Base-by-base conservation (phyloP, 2,329 filamentous ascomycete species). In the Paraconiothyrium sp. region DNA sequence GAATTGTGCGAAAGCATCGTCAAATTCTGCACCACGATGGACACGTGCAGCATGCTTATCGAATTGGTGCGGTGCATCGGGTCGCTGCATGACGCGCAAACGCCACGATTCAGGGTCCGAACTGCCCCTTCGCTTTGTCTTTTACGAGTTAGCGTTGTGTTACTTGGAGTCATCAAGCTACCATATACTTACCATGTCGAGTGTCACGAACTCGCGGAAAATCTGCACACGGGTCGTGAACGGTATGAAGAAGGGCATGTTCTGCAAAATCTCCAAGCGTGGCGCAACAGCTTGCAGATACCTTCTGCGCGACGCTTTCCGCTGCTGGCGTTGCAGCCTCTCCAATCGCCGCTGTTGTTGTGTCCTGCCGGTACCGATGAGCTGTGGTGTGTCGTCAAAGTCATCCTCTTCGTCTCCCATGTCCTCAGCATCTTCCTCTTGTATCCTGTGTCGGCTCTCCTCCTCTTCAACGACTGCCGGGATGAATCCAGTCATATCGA, bases 171-270 rank as follows among this genome's bases (percentile, higher is more conserved):
- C 10, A 27, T 41, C 22, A 1, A 4, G 41, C 22, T 20, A 34
- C 20, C 2, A 1, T 6, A 27, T 30, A 62, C 69, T 62, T 67
- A 72, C 68, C 73, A 95, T 93, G 78, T 99, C 95, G 4, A 94
- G 83, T 34, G 87, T 81, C n/a, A 98, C 92, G 70, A 98, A 98
- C 72, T 97, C 89, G 34, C 94, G 88, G 78, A 99, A 98, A 27
- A 98, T 94, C 74, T 93, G 89, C 4, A 99, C 95, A 50, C 95
- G 85, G 0, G 92, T 95, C 41, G 92, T 88, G 70, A 99, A 99
- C 0, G 94, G 95, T 48, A 99, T 95, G 67, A 94, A 92, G 76
- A 98, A 99, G 0, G 95, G 95, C 89, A 99, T 96, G 72, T 98
- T 96, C 68, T 95, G 90, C 54, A 99, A 80, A 5, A 99, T 92